Evolutionary conservation across 768 basidiomycete genomes (phyloP).

Genomic region (Boletus huronensis): DNA sequence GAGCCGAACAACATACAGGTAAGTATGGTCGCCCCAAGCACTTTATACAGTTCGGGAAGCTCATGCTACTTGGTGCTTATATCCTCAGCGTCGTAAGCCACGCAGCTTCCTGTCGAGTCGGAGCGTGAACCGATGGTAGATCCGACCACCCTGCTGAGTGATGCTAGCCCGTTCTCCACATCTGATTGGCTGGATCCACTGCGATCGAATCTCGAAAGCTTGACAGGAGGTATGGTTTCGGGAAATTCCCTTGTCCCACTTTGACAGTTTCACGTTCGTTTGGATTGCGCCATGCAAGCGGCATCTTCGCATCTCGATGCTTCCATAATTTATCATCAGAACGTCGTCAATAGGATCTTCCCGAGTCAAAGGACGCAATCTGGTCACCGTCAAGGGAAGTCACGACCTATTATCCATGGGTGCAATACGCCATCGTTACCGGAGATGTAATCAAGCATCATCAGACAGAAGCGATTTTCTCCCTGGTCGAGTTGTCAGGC

Average conservation of each 20-base stretch:
- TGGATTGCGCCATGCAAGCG: conserved; percentile 3
- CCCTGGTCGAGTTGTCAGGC: not conserved
- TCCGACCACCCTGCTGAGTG: not conserved
- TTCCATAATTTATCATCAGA: not conserved
- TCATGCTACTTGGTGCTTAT: not conserved
- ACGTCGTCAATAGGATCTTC: not conserved
- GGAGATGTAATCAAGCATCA: not conserved
- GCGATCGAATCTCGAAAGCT: not conserved
- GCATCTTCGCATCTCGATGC: not conserved
- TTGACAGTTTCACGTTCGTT: conserved; percentile 9
- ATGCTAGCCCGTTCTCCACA: not conserved
- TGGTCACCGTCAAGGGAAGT: not conserved
- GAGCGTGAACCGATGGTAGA: conserved; percentile 2
- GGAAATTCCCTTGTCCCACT: conserved; percentile 2
- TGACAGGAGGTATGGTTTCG: not conserved
- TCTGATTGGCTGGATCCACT: conserved; percentile 4
- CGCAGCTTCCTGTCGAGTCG: not conserved
- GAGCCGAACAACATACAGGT: not conserved
- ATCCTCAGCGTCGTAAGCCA: not conserved
- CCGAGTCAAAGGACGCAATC: not conserved
- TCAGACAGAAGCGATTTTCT: not conserved
- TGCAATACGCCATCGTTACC: not conserved
- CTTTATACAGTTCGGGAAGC: too few relatives aligned
- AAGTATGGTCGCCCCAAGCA: not conserved
- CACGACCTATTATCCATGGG: not conserved